Evolutionary conservation across 2,329 filamentous ascomycete species (phyloP).

Genomic region (Claviceps sorghi): DNA sequence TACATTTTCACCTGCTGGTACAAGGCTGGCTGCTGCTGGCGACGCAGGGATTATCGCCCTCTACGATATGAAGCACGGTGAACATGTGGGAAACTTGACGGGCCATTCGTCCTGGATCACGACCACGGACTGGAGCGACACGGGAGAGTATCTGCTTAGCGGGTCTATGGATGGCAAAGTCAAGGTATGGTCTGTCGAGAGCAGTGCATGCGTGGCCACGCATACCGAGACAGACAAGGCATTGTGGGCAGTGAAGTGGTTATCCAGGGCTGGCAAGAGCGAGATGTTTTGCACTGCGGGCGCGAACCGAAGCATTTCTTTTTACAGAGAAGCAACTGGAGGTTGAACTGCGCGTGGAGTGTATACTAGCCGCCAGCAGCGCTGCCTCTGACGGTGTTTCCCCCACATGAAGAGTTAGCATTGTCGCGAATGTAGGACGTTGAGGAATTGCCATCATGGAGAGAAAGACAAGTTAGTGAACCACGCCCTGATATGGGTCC

Average conservation of each 20-base stretch:
- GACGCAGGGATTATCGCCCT: conserved; percentile 79
- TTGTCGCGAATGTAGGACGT: background rate
- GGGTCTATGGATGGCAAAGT: conserved; percentile 85
- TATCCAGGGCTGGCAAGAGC: conserved; percentile 54
- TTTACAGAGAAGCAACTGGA: conserved; percentile 75
- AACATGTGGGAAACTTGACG: conserved; percentile 73
- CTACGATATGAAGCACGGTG: conserved; percentile 83
- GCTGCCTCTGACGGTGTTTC: background rate
- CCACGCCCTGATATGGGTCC: background rate
- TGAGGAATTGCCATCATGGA: no score
- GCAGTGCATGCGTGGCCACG: conserved; percentile 73
- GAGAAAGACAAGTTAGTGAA: background rate
- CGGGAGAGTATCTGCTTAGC: conserved; percentile 79
- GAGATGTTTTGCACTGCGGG: conserved; percentile 69
- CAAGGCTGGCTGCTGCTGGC: conserved; percentile 74
- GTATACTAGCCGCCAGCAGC: conserved; percentile 6
- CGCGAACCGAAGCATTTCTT: conserved; percentile 58
- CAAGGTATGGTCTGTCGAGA: conserved; percentile 89
- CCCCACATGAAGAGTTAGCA: background rate
- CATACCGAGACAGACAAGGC: conserved; percentile 80
- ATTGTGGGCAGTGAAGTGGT: conserved; percentile 73
- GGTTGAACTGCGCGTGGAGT: conserved; percentile 20
- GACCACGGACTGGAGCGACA: conserved; percentile 82
- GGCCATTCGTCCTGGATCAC: conserved; percentile 81
- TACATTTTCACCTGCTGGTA: conserved; percentile 75